Base-by-base conservation (phyloP, 495 filamentous ascomycete species). In the Bryoglossum gracile region DNA sequence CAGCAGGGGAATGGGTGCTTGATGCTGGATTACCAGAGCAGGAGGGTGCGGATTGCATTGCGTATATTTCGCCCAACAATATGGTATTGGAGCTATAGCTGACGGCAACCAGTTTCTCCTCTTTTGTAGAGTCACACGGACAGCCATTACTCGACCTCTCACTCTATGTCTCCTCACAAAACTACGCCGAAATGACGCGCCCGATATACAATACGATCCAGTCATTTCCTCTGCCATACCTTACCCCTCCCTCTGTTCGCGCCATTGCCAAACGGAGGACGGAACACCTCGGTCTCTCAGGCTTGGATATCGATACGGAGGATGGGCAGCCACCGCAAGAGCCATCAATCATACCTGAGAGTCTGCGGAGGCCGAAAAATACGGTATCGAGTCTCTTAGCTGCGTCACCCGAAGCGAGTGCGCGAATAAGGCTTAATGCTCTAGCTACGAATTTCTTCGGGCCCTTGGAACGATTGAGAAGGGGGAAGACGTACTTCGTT, bases 141-240 rank as follows among this genome's bases (percentile, higher is more conserved):
- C 71, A 79, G 55, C 71, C 78, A 17, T 78, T 94, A 45, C 54
- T 92, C 55, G 80, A 86, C 53, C 79, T 91, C 56, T 89, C 79
- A 43, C 82, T 98, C 55, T 97, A 92, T 67, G 81, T 89, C 59
- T 92, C 87, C 32, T 83, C 81, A 53, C 76, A 83, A 49, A 96
- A 95, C 67, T 98, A 89, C 72, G 71, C 75, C 49, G 59, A 65
- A 39, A 62, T 71, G 30, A 94, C 87, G 26, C 80, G 84, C 6
- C 86, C 88, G 8, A 80, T 86, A 25, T 91, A 84, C 68, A 81
- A 79, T 46, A 62, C 68, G 3, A 75, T 94, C 48, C 79, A 95
- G 24, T 81, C 83, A 17, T 89, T 89, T 72, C 86, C 92, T 8
- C 75, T 83, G 42, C 84, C 85, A 59, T 96, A 87, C 78, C 83